Evolutionary conservation across 345 rosid species (phyloP), one percentile per base, ranked within the genome.

Genomic region (Salix koriyanagi): DNA sequence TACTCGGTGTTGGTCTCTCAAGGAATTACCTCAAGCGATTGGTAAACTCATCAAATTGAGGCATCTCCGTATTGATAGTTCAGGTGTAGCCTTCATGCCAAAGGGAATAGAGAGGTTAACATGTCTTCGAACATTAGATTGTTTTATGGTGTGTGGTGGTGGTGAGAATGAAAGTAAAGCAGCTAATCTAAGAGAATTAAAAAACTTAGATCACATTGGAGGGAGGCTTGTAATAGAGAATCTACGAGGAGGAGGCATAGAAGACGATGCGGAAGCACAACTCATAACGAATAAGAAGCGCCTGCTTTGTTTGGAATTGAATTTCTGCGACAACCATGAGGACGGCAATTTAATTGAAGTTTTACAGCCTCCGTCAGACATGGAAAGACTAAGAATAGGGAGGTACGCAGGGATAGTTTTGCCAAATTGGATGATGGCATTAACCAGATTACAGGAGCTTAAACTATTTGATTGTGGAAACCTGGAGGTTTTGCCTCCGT

Each of bases 21-120:
- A 34, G 7, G 9, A 26, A 13, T 36, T 79, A 39, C 82, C 82
- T 3, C 14, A 7, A 9, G 75, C 71, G 12, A 69, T 74, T 2
- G 75, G 71, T 39, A 79, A 69, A 28, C 68, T 79, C 7, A 18
- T 23, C 7, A 74, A 74, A 0, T 3, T 79, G 28, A 74, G 74
- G n/a, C 71, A 79, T 70, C 23, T 74, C 5, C 1, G 2, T 2
- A 39, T 44, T 0, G 0, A 1, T 25, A 28, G 1, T 58, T 5
- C n/a, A 7, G 1, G 4, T 0, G 0, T 79, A 11, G 48, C 54
- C 12, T 26, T 6, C 56, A 42, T 79, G 65, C 78, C 82, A 25
- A 50, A 36, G 50, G 82, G 82, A 36, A 46, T 79, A 3, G 71
- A 7, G 44, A 69, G 32, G 25, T 34, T 79, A 74, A 36, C 23